These are phyloP conservation scores for Psilocybe cubensis DNA, from an alignment of 768 basidiomycete genomes.

Conservation along the genomic window DNA sequence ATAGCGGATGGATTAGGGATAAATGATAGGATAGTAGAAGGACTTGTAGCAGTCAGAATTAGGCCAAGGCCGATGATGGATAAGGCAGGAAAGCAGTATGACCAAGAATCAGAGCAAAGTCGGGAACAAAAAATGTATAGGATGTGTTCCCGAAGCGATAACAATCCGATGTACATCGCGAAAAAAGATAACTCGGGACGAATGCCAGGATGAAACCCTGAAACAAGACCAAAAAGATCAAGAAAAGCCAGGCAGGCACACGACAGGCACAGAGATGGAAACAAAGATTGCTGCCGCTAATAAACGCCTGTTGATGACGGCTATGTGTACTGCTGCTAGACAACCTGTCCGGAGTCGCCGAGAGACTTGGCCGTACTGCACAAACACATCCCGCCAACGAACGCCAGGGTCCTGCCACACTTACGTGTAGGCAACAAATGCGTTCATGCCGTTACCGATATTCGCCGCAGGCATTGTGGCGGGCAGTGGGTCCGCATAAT, in stretches of 20 bases:
- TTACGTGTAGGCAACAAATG: constrained; percentile 22
- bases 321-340: neutral
- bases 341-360: neutral
- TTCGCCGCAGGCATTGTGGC: constrained; percentile 7
- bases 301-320: neutral
- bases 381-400: neutral
- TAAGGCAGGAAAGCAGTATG: neutral
- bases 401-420: neutral
- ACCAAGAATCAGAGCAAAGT: neutral
- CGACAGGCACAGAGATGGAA: neutral
- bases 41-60: neutral
- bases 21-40: neutral
- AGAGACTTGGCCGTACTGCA: neutral
- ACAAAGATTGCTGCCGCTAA: neutral
- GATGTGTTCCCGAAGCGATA: neutral
- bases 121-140: neutral
- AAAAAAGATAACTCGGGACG: neutral
- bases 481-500: constrained; percentile 16
- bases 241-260: neutral
- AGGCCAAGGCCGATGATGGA: neutral
- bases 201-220: neutral
- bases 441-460: constrained; percentile 24
- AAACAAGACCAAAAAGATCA: neutral
- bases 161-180: neutral
- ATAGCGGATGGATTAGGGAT: neutral